Conservation (phyloP, 2,329 filamentous ascomycete genomes). For the Nothophaeocryptopus gaeumannii region DNA sequence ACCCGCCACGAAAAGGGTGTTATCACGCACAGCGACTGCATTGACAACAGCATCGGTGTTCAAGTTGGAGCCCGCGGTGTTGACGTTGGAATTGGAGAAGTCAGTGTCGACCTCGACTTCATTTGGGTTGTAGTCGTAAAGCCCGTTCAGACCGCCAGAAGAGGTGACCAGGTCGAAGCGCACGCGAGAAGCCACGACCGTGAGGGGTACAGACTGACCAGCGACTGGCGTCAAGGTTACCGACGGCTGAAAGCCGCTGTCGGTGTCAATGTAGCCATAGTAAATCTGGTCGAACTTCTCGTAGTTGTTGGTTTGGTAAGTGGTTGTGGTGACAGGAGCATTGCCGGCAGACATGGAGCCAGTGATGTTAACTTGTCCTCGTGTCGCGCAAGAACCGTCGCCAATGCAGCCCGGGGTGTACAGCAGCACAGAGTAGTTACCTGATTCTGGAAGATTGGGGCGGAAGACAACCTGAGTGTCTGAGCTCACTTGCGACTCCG, state of each 20-base stretch:
- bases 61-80: constrained; percentile 71
- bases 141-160: constrained; percentile 77
- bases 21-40: constrained; percentile 56
- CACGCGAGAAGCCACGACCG: constrained; percentile 85
- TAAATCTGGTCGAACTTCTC: constrained; percentile 97
- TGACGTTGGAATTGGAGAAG: constrained; percentile 70
- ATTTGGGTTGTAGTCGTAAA: constrained; percentile 82
- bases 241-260: constrained; percentile 68
- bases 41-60: constrained; percentile 65
- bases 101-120: constrained; percentile 57
- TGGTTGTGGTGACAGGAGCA: constrained; percentile 55
- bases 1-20: constrained; percentile 73
- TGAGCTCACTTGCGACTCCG: constrained; percentile 42
- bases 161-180: constrained; percentile 72
- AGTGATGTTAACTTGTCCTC: constrained; percentile 80
- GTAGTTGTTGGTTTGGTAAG: constrained; percentile 90
- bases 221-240: constrained; percentile 72
- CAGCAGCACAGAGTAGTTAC: constrained; percentile 85
- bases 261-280: constrained; percentile 77
- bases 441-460: constrained; percentile 82
- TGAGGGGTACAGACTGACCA: constrained; percentile 64
- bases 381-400: constrained; percentile 70
- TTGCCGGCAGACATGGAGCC: constrained; percentile 58
- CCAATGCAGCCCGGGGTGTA: constrained; percentile 89
- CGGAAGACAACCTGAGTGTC: constrained; percentile 70